Conservation (phyloP, 257 asterid species). For the Capsicum chinense region DNA sequence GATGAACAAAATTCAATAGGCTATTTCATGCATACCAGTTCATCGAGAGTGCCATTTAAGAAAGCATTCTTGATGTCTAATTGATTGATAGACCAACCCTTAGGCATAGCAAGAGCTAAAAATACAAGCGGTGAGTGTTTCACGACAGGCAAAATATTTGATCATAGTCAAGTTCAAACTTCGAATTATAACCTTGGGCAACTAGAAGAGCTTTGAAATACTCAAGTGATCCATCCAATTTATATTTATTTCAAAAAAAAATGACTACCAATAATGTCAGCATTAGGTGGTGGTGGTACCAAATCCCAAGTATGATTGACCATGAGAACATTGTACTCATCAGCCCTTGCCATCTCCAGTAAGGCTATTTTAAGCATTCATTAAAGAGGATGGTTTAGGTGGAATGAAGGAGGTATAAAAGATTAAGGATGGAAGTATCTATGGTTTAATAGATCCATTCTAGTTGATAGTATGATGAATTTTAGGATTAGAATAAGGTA, state of each 20-base stretch:
- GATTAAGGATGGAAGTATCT: not conserved
- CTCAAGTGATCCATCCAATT: too few species aligned
- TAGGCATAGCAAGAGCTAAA: too few species aligned
- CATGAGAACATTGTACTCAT: not conserved
- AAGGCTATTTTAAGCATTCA: not conserved
- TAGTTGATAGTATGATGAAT: not conserved
- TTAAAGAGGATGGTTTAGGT: not conserved
- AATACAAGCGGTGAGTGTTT: too few species aligned
- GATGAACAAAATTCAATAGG: not conserved
- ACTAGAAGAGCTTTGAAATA: too few species aligned
- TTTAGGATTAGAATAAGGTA: not conserved
- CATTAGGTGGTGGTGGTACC: not conserved
- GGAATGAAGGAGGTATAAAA: not conserved
- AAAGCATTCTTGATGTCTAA: not conserved
- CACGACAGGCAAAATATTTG: too few species aligned
- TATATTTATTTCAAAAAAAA: too few species aligned
- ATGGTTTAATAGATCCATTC: not conserved
- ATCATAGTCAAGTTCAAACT: too few species aligned
- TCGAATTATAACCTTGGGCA: too few species aligned
- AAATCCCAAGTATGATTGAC: not conserved
- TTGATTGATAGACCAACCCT: not conserved
- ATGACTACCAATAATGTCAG: too few species aligned
- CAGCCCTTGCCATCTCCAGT: not conserved
- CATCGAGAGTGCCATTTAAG: not conserved
- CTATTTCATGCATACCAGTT: not conserved